phyloP scores from a whole-genome alignment of 257 asterid species.

The Pogostemon cablin region DNA sequence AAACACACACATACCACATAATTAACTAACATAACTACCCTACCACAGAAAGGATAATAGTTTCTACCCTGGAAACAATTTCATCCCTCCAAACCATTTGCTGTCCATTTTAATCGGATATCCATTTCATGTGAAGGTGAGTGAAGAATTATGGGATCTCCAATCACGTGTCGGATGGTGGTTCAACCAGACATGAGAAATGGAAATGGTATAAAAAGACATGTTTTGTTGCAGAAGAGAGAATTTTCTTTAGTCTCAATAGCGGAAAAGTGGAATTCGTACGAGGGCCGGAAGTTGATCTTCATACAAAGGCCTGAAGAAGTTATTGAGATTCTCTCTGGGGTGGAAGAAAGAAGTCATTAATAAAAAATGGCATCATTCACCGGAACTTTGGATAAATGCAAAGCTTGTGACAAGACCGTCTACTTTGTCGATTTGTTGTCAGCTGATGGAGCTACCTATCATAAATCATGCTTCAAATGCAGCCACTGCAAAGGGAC shows the following conservation, averaged over 20 bases:
- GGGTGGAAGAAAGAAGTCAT: too few relatives aligned
- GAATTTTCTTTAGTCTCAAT: conserved; percentile 25
- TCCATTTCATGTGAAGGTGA: not conserved
- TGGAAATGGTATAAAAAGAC: conserved; percentile 34
- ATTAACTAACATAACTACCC: conserved; percentile 28
- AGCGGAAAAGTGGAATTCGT: not conserved
- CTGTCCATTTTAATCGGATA: conserved; percentile 13
- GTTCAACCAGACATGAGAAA: conserved; percentile 23
- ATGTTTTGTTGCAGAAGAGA: conserved; percentile 17
- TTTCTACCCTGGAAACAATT: not conserved
- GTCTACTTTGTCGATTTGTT: conserved; percentile 57
- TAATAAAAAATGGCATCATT: conserved; percentile 45
- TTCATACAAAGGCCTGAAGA: conserved; percentile 1
- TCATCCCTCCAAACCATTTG: conserved; percentile 3
- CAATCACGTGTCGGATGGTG: conserved; percentile 33
- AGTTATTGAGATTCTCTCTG: conserved; percentile 33
- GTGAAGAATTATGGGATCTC: conserved; percentile 41
- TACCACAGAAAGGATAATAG: not conserved
- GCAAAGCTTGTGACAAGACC: conserved; percentile 65
- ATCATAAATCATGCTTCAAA: conserved; percentile 62
- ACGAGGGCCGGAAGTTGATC: conserved; percentile 25
- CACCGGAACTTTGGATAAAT: conserved; percentile 59
- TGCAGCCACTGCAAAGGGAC: conserved; percentile 85
- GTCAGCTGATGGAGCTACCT: conserved; percentile 60
- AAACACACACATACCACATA: not conserved